Conservation (phyloP, 179 eudicot genomes). For the Silene vulgaris region DNA sequence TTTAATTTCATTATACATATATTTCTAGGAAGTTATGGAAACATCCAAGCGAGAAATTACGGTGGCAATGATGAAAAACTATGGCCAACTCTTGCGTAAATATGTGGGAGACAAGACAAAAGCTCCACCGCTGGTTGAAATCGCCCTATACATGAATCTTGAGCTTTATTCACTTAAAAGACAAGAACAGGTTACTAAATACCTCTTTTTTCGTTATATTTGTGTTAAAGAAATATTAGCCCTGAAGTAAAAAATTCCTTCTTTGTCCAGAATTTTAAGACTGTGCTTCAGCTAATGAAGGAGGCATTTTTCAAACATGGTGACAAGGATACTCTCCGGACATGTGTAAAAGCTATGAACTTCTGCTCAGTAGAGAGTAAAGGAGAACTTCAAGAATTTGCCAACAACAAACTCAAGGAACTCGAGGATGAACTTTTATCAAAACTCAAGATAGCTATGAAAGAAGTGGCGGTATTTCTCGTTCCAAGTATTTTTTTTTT, state of each 20-base stretch:
- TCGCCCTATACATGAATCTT: constrained; percentile 64
- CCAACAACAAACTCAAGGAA: constrained; percentile 67
- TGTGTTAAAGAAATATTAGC: constrained; percentile 10
- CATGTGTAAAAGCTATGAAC: constrained; percentile 73
- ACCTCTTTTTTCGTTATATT: constrained; percentile 3
- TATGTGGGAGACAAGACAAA: constrained; percentile 80
- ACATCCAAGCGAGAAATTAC: constrained; percentile 64
- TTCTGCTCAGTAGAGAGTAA: constrained; percentile 65
- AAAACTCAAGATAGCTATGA: constrained; percentile 71
- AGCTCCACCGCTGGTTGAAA: constrained; percentile 72
- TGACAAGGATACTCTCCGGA: constrained; percentile 78
- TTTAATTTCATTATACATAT: not conserved
- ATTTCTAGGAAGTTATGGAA: constrained; percentile 63
- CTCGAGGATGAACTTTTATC: constrained; percentile 71
- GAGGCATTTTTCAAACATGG: constrained; percentile 90
- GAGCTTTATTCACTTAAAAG: constrained; percentile 92
- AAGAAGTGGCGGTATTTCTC: constrained; percentile 65
- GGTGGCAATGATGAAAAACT: constrained; percentile 74
- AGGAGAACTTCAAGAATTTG: constrained; percentile 90
- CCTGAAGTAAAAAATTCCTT: not conserved
- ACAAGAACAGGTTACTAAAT: constrained; percentile 72
- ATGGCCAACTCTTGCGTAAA: constrained; percentile 80
- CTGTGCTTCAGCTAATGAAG: constrained; percentile 64
- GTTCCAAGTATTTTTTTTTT: constrained; percentile 1
- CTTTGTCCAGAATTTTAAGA: constrained; percentile 58